Conservation (phyloP, 2,329 filamentous ascomycete species). For the Aspergillus pseudoglaucus region DNA sequence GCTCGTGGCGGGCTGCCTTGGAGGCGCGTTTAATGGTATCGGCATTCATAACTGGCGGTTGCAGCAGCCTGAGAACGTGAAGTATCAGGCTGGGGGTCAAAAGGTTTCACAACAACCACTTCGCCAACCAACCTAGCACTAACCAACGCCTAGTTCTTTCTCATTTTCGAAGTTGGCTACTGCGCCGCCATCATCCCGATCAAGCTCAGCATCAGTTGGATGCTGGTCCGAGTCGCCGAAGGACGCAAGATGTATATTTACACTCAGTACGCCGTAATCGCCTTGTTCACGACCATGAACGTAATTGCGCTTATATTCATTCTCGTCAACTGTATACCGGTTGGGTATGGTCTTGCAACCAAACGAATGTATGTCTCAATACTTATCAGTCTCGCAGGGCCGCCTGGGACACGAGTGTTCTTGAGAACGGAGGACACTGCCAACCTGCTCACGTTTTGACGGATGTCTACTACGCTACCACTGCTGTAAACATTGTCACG, state of each 20-base stretch:
- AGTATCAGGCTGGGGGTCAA: slow-evolving; percentile 12
- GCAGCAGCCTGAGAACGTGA: slow-evolving; percentile 10
- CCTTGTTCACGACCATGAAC: slow-evolving; percentile 15
- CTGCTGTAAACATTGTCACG: slow-evolving; percentile 19
- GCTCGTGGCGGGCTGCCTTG: slow-evolving; percentile 13
- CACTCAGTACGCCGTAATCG: slow-evolving; percentile 15
- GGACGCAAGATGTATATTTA: slow-evolving; percentile 16
- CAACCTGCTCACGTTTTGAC: slow-evolving; percentile 15
- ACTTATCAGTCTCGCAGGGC: slow-evolving; percentile 8
- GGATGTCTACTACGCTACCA: slow-evolving; percentile 19
- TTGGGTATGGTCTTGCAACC: slow-evolving; percentile 8
- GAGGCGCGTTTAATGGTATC: slow-evolving; percentile 20
- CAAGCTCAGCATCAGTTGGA: slow-evolving; percentile 22
- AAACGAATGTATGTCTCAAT: neutral
- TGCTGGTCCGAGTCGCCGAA: slow-evolving; percentile 19
- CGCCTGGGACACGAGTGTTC: slow-evolving; percentile 11
- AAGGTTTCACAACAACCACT: slow-evolving; percentile 7
- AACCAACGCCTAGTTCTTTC: slow-evolving; percentile 11
- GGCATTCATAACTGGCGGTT: slow-evolving; percentile 10
- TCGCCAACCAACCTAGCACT: neutral
- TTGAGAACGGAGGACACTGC: slow-evolving; percentile 15
- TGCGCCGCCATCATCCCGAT: slow-evolving; percentile 20
- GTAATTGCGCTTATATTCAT: slow-evolving; percentile 18
- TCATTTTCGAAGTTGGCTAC: slow-evolving; percentile 23
- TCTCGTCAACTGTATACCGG: slow-evolving; percentile 16